Percentiles rank a stretch among this genome's conserved stretches.
Evolutionary conservation across 208 protist genomes (phyloP).

Genomic region (Paratrypanosoma confusum): DNA sequence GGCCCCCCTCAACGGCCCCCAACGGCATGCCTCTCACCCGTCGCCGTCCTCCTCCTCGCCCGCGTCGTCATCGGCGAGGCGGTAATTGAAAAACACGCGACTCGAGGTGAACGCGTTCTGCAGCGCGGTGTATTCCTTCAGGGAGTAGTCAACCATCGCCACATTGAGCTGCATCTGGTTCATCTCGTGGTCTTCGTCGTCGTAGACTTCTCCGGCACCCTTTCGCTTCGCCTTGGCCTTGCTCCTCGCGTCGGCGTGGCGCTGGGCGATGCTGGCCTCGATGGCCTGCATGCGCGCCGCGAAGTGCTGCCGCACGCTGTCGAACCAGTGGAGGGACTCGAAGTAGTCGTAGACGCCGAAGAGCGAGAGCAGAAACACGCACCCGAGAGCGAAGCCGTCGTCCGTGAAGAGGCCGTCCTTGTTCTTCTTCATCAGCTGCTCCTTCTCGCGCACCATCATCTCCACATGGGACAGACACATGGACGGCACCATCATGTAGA

Average conservation of each 20-base stretch:
- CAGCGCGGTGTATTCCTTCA: conserved; percentile 43
- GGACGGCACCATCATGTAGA: conserved; percentile 93
- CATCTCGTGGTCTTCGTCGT: conserved; percentile 21
- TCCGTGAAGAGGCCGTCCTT: conserved; percentile 89
- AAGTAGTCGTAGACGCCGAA: conserved; percentile 87
- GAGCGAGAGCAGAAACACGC: conserved; percentile 93
- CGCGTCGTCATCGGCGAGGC: no score
- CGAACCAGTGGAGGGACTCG: conserved; percentile 95
- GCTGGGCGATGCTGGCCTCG: conserved; percentile 17
- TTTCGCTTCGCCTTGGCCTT: conserved; percentile 1
- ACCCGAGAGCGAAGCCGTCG: conserved; percentile 95
- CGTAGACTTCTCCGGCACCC: neutral
- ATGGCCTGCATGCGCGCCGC: conserved; percentile 12
- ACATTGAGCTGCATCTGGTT: conserved; percentile 56
- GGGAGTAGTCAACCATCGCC: conserved; percentile 34
- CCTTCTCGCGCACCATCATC: conserved; percentile 90
- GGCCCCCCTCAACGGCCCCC: no score
- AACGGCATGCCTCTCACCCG: no score
- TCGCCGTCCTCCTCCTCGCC: no score
- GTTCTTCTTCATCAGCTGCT: conserved; percentile 87
- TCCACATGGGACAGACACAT: conserved; percentile 91
- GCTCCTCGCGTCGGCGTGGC: conserved; percentile 6
- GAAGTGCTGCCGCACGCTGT: conserved; percentile 35
- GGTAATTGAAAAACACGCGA: conserved; percentile 48
- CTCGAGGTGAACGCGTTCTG: conserved; percentile 63